Conservation (phyloP, 768 basidiomycete genomes). For the Leucocoprinus leucothites region DNA sequence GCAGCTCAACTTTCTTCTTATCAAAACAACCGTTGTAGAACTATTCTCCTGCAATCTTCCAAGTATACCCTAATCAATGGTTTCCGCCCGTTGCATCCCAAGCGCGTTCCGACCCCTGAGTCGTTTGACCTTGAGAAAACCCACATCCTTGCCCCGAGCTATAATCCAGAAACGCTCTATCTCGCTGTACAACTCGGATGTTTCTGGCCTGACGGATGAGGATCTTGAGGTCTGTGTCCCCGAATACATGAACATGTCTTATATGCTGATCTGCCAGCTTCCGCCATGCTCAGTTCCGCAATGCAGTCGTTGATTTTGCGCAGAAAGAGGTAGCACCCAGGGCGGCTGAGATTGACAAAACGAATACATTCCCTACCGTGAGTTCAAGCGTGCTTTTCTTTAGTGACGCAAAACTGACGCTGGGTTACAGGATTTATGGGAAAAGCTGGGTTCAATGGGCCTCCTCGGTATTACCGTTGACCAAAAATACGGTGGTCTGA, state of each 20-base stretch:
- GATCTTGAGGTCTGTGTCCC: slow-evolving; percentile 64
- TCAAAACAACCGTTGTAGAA: not conserved
- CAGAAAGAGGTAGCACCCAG: slow-evolving; percentile 81
- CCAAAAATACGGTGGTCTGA: slow-evolving; percentile 78
- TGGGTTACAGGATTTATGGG: slow-evolving; percentile 69
- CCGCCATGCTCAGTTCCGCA: slow-evolving; percentile 60
- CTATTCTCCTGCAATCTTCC: not conserved
- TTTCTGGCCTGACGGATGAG: slow-evolving; percentile 77
- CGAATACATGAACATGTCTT: not conserved
- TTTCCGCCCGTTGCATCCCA: slow-evolving; percentile 6
- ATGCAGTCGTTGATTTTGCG: slow-evolving; percentile 76
- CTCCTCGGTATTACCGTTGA: slow-evolving; percentile 85
- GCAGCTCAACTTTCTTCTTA: too few species aligned
- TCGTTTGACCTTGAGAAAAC: not conserved
- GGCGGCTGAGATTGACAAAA: slow-evolving; percentile 83
- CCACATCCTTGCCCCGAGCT: not conserved
- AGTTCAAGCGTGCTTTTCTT: slow-evolving; percentile 17
- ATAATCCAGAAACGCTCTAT: slow-evolving; percentile 28
- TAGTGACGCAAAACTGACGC: slow-evolving; percentile 8
- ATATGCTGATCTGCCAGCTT: slow-evolving; percentile 5
- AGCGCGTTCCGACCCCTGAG: slow-evolving; percentile 1
- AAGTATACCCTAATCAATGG: slow-evolving; percentile 5
- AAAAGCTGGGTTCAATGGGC: slow-evolving; percentile 90
- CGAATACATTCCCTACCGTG: slow-evolving; percentile 78
- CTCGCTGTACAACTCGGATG: slow-evolving; percentile 67